Base-by-base conservation (phyloP, 352 stramenopile species). In the Phytophthora aleatoria region DNA sequence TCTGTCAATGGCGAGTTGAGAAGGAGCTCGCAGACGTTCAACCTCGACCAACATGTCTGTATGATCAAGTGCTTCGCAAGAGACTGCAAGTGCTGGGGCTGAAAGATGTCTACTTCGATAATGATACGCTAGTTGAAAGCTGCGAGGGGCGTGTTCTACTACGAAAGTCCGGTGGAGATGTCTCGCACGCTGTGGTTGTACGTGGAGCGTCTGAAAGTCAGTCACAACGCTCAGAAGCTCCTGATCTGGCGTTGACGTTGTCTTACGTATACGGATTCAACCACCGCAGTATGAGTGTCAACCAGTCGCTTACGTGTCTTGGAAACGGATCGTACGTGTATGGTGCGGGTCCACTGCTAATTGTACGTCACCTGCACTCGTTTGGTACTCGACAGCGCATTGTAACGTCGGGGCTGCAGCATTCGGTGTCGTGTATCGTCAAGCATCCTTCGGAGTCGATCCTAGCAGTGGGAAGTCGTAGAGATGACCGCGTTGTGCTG, bases 1-100 rank as follows among this genome's bases (percentile, higher is more conserved):
- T 93, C 39, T 93, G 83, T 49, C 86, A 93, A 47, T 95, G 84
- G 84, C 63, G 69, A 15, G 53, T 91, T n/a, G 71, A 74, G 26
- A 81, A 85, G 13, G 78, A 87, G 31, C 61, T 76, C 6, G 48
- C 41, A 8, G 81, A 88, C 31, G 61, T 73, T 1, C 81, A 90
- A 20, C 76, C 81, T 48, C 75, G 67, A 36, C 47, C 68, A 7
- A 16, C 39, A 1, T 80, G 59, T 24, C 12, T 38, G 16, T 82
- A 73, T 42, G 49, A 77, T 38, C 24, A 52, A 33, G 24, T 5
- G 1, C 68, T 83, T 53, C 47, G 64, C 20, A 47, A 57, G 35
- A 26, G 61, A 57, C 43, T 85, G 24, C 16, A 50, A 7, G 15
- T 35, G 0, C 56, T 82, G 13, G 71, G 69, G n/a, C 53, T 83